A percentile compares a stretch with the other conserved stretches of the same genome.
These are phyloP conservation scores for Pichia thaimueangensis DNA, from an alignment of 805 yeast species.

Conservation along the genomic window DNA sequence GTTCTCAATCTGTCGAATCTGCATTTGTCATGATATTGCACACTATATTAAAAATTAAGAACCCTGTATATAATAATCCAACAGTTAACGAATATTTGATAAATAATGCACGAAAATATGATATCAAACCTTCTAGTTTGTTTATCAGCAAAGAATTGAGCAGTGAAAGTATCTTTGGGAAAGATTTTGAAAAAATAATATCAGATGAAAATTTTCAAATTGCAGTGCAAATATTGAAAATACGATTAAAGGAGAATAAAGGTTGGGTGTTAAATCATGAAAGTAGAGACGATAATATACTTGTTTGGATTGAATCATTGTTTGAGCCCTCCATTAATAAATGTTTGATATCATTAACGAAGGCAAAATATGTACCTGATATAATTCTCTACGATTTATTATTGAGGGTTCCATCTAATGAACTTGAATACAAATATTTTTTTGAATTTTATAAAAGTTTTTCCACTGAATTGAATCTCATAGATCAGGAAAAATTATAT, in stretches of 20 bases:
- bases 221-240: slow-evolving; percentile 18
- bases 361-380: slow-evolving; percentile 19
- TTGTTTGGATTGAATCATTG: slow-evolving; percentile 26
- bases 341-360: slow-evolving; percentile 16
- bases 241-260: slow-evolving; percentile 17
- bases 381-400: slow-evolving; percentile 27
- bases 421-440: slow-evolving; percentile 21
- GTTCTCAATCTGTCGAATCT: slow-evolving; percentile 22
- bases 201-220: slow-evolving; percentile 9
- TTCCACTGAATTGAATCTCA: slow-evolving; percentile 14
- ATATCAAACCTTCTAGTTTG: slow-evolving; percentile 4
- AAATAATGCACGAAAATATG: not conserved
- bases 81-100: not conserved
- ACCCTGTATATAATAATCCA: slow-evolving; percentile 11
- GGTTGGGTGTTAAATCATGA: slow-evolving; percentile 18
- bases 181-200: slow-evolving; percentile 1
- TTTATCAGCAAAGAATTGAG: slow-evolving; percentile 9
- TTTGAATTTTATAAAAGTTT: slow-evolving; percentile 22
- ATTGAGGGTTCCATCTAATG: slow-evolving; percentile 22
- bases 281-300: slow-evolving; percentile 17
- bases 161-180: slow-evolving; percentile 3
- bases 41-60: slow-evolving; percentile 12
- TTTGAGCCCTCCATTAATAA: slow-evolving; percentile 18
- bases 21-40: slow-evolving; percentile 21
- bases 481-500: slow-evolving; percentile 27